Percentiles rank a stretch among this genome's conserved stretches.
These are phyloP conservation scores for Lentithecium fluviatile DNA, from an alignment of 495 filamentous ascomycete genomes.

Conservation along the genomic window DNA sequence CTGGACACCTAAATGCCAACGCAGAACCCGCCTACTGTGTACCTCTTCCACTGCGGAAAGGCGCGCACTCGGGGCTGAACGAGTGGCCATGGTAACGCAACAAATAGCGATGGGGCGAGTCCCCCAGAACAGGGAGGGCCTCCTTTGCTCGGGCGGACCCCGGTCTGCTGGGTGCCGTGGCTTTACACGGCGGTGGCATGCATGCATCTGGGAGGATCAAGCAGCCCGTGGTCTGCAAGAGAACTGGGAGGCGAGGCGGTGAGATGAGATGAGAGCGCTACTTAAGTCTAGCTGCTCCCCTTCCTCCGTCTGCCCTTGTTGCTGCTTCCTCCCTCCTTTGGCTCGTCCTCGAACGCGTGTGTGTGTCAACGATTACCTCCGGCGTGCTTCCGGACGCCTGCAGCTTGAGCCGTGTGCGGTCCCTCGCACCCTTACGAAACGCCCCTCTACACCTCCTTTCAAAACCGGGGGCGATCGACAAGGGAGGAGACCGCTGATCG, in stretches of 20 bases:
- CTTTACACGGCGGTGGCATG: neutral
- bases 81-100: conserved; percentile 9
- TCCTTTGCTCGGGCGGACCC: neutral
- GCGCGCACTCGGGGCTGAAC: neutral
- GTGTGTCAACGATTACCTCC: no score
- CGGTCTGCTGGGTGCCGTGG: neutral
- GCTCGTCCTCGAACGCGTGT: conserved; percentile 1
- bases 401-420: neutral
- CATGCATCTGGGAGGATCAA: conserved; percentile 10
- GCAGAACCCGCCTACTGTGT: conserved; percentile 7
- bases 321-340: neutral
- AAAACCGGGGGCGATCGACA: conserved; percentile 8
- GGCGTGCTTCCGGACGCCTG: neutral
- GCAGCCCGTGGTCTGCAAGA: neutral
- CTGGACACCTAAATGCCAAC: conserved; percentile 18
- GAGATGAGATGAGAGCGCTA: neutral
- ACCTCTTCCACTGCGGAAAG: no score
- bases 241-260: conserved; percentile 1
- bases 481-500: neutral
- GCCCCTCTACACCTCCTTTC: neutral
- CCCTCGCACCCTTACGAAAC: neutral
- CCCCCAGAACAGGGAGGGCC: no score
- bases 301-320: neutral
- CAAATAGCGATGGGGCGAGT: no score
- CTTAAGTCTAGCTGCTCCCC: neutral